A percentile compares a stretch with the other conserved stretches of the same genome.
Conservation (phyloP, 805 yeast species). For the Nakazawaea siamensis region DNA sequence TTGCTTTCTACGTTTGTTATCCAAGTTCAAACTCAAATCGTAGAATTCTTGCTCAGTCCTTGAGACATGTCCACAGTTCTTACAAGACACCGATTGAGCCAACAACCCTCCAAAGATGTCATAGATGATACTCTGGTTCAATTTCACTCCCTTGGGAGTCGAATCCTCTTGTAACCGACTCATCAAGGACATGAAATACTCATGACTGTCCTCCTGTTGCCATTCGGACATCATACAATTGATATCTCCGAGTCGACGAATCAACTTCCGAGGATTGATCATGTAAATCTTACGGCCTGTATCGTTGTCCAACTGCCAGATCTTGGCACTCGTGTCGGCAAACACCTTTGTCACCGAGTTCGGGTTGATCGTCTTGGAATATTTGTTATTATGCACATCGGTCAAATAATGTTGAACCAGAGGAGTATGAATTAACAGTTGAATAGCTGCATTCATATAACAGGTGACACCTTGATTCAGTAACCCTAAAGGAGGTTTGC, state of each 20-base stretch:
- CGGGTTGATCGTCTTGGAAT: slow-evolving; percentile 34
- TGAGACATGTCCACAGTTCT: slow-evolving; percentile 72
- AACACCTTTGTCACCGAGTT: slow-evolving; percentile 57
- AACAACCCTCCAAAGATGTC: slow-evolving; percentile 92
- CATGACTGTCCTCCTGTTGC: slow-evolving; percentile 98
- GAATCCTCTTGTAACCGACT: slow-evolving; percentile 86
- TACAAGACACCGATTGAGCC: slow-evolving; percentile 79
- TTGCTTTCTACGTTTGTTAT: slow-evolving; percentile 34
- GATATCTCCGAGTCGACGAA: slow-evolving; percentile 67
- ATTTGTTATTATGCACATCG: slow-evolving; percentile 51
- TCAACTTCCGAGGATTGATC: slow-evolving; percentile 70
- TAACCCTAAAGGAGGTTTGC: slow-evolving; percentile 62
- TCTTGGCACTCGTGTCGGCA: slow-evolving; percentile 59
- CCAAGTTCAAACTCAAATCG: slow-evolving; percentile 79
- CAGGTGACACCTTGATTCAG: slow-evolving; percentile 93
- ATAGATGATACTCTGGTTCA: slow-evolving; percentile 74
- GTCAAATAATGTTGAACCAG: slow-evolving; percentile 78
- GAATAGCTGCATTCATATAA: slow-evolving; percentile 93
- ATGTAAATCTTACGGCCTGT: slow-evolving; percentile 30
- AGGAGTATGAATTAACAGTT: slow-evolving; percentile 84
- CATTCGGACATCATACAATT: slow-evolving; percentile 95
- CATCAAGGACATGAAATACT: slow-evolving; percentile 88
- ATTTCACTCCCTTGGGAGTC: slow-evolving; percentile 82
- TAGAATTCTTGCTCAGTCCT: slow-evolving; percentile 90
- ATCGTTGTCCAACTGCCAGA: slow-evolving; percentile 54